Conservation (phyloP, 768 basidiomycete species). For the Tricholomella constricta region DNA sequence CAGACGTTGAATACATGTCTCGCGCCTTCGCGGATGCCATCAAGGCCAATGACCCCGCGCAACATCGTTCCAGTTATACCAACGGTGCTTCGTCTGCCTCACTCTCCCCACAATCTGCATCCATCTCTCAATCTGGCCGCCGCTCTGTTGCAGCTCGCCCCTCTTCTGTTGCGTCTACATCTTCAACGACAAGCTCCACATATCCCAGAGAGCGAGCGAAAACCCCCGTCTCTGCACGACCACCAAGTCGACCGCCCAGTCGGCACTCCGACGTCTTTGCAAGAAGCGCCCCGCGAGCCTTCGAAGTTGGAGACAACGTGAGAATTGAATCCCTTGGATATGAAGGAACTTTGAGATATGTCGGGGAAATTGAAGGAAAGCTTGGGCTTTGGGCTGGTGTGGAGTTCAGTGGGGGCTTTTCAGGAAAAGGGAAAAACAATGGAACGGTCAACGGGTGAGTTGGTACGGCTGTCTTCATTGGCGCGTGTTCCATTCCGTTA, state of each 20-base stretch:
- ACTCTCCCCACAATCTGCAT: constrained; percentile 48
- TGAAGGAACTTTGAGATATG: constrained; percentile 78
- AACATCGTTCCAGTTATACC: constrained; percentile 50
- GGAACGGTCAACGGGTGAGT: constrained; percentile 87
- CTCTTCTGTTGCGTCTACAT: constrained; percentile 62
- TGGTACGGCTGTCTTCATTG: constrained; percentile 14
- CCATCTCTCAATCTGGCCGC: constrained; percentile 53
- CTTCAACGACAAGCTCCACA: constrained; percentile 37
- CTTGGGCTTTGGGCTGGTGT: constrained; percentile 92
- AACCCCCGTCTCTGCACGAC: constrained; percentile 48
- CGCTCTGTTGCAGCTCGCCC: constrained; percentile 47
- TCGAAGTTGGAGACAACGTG: constrained; percentile 80
- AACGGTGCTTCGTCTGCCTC: constrained; percentile 42
- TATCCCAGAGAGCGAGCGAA: constrained; percentile 47
- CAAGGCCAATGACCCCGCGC: constrained; percentile 77
- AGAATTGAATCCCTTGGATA: constrained; percentile 86
- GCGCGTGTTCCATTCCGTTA: too few relatives aligned
- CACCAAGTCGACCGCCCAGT: constrained; percentile 67
- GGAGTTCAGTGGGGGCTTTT: constrained; percentile 81
- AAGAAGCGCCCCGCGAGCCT: constrained; percentile 48
- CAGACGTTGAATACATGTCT: constrained; percentile 60
- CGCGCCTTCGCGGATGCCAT: constrained; percentile 81
- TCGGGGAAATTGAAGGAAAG: constrained; percentile 89
- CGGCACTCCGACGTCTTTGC: constrained; percentile 63
- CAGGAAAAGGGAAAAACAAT: constrained; percentile 94